These are phyloP conservation scores for Globisporangium viniferum DNA, from an alignment of 352 stramenopile species.

Conservation along the genomic window DNA sequence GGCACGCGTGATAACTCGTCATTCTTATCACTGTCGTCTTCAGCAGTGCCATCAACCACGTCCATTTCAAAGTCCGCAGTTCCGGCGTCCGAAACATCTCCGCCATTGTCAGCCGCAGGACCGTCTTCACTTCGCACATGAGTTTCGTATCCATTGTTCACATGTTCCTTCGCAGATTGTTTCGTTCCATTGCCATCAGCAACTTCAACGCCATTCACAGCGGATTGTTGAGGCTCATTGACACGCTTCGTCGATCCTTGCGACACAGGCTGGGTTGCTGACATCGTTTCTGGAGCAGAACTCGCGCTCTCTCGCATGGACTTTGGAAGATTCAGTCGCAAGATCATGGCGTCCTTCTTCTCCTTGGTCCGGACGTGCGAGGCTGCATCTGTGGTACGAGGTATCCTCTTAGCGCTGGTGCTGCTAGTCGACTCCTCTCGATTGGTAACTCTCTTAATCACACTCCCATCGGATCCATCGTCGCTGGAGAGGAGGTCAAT, in stretches of 20 bases:
- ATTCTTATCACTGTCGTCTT: neutral
- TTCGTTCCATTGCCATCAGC: neutral
- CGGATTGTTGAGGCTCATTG: neutral
- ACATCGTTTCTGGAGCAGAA: neutral
- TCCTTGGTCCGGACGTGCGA: neutral
- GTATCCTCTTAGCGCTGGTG: neutral
- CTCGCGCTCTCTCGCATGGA: neutral
- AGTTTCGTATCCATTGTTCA: neutral
- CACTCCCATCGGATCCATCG: constrained; percentile 13
- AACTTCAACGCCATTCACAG: neutral
- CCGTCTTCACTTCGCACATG: constrained; percentile 5
- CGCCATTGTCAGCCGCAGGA: constrained; percentile 15
- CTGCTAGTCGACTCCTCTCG: neutral
- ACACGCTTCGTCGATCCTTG: neutral
- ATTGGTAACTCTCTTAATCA: neutral
- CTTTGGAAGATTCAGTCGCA: constrained; percentile 3
- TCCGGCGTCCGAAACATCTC: constrained; percentile 35
- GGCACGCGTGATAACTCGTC: neutral
- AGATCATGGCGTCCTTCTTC: neutral
- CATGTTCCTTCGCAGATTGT: neutral
- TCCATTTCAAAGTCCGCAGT: constrained; percentile 37
- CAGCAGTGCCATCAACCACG: constrained; percentile 28
- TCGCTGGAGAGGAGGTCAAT: constrained; percentile 33
- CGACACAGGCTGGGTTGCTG: neutral
- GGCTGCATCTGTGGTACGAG: neutral